Conservation (phyloP, 169 alveolate genomes). For the Perkinsus olseni region DNA sequence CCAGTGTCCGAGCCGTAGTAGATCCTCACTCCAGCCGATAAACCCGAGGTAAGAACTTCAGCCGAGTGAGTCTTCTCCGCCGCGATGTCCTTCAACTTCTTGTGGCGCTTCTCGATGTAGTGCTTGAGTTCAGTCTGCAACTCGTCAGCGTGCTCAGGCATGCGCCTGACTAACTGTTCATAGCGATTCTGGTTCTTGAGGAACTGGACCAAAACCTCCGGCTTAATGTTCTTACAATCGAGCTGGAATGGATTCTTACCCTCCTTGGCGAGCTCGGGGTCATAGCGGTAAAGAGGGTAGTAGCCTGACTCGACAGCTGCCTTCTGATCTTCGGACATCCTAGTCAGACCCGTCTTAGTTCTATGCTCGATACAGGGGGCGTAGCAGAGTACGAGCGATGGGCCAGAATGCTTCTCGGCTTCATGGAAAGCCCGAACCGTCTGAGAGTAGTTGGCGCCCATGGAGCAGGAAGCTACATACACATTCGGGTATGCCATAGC, state of each 20-base stretch:
- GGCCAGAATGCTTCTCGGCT: slow-evolving; percentile 45
- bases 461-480: slow-evolving; percentile 47
- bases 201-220: neutral
- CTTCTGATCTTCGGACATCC: slow-evolving; percentile 22
- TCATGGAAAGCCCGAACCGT: slow-evolving; percentile 39
- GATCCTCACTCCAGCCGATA: neutral
- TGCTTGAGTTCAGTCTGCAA: neutral
- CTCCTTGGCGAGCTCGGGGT: slow-evolving; percentile 21
- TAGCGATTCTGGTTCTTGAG: neutral
- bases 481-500: slow-evolving; percentile 53
- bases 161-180: neutral
- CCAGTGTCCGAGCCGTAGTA: slow-evolving; percentile 9
- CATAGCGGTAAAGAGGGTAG: slow-evolving; percentile 40
- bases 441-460: slow-evolving; percentile 45
- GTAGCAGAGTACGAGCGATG: slow-evolving; percentile 44
- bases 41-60: neutral
- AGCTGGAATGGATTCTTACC: slow-evolving; percentile 28
- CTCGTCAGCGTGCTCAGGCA: neutral
- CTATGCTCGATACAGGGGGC: slow-evolving; percentile 54
- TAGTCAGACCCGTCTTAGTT: neutral
- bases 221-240: slow-evolving; percentile 29
- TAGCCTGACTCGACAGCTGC: slow-evolving; percentile 46
- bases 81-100: neutral
- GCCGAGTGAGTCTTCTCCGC: neutral
- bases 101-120: neutral